Percentiles rank a stretch among this genome's conserved stretches.
Evolutionary conservation across 176 grass and related monocot genomes (phyloP).

Genomic region (Melocanna baccifera): DNA sequence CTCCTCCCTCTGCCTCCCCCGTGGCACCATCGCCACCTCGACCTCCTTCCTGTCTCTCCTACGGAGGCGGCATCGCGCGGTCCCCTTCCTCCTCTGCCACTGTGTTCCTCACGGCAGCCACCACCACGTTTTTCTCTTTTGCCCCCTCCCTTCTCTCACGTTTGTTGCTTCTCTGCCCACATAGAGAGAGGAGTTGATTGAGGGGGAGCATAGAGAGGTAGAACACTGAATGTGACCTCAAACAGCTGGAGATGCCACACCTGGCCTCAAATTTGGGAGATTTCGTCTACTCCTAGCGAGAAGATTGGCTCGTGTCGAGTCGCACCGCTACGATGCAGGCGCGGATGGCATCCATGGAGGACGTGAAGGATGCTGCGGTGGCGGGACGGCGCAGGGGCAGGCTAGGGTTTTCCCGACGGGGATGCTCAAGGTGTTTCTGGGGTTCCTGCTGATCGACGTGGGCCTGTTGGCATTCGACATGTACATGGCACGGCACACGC

Average conservation of each 20-base stretch:
- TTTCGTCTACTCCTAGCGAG: not conserved
- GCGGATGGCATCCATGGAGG: conserved; percentile 74
- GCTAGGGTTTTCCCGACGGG: conserved; percentile 42
- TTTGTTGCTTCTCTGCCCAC: too few relatives aligned
- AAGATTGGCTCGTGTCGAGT: not conserved
- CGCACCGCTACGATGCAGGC: conserved; percentile 45
- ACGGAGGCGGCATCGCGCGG: too few relatives aligned
- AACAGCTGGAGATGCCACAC: conserved; percentile 15
- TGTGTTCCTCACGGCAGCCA: too few relatives aligned
- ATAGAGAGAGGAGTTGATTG: too few relatives aligned
- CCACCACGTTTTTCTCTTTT: too few relatives aligned
- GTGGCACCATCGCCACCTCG: too few relatives aligned
- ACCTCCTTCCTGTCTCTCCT: too few relatives aligned
- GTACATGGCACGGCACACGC: conserved; percentile 71
- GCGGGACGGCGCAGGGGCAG: conserved; percentile 31
- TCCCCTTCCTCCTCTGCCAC: too few relatives aligned
- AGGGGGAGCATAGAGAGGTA: too few relatives aligned
- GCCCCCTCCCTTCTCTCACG: too few relatives aligned
- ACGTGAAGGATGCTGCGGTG: conserved; percentile 49
- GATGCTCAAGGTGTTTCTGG: conserved; percentile 68
- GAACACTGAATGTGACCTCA: too few relatives aligned
- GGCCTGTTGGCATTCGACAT: conserved; percentile 64
- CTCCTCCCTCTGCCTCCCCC: too few relatives aligned
- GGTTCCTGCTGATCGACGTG: conserved; percentile 64
- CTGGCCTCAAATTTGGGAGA: conserved; percentile 34